These are phyloP conservation scores for Chlamydomonas urium DNA, from an alignment of 139 green algal genomes.

Conservation along the genomic window DNA sequence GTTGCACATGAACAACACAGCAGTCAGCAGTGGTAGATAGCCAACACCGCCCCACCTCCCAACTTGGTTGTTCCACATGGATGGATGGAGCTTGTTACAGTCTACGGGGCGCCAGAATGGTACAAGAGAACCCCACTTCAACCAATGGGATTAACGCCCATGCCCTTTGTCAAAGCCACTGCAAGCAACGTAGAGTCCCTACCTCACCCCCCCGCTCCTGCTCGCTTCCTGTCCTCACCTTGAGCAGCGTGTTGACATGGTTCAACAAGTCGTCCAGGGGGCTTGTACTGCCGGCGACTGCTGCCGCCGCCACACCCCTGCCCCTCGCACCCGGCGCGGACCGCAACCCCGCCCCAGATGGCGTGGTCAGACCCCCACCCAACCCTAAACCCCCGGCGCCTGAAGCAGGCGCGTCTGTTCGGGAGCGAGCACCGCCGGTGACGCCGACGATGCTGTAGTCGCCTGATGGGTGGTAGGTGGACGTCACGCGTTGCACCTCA, in stretches of 20 bases:
- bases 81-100: background rate
- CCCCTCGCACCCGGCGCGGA: background rate
- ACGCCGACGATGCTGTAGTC: background rate
- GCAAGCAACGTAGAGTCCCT: too few relatives aligned
- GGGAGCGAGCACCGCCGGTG: too few relatives aligned
- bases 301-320: background rate
- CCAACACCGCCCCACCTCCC: background rate
- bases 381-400: background rate
- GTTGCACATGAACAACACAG: background rate
- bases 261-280: slow-evolving; percentile 14
- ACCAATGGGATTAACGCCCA: background rate
- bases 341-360: background rate
- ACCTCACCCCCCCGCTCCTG: too few relatives aligned
- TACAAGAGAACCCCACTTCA: background rate
- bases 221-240: too few relatives aligned
- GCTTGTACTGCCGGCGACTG: background rate
- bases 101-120: background rate
- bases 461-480: slow-evolving; percentile 11
- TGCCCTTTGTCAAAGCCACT: background rate
- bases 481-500: slow-evolving; percentile 11
- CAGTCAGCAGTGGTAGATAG: background rate
- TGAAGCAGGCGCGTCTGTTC: too few relatives aligned
- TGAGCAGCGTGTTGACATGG: slow-evolving; percentile 14
- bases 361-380: too few relatives aligned
- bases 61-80: background rate